Evolutionary conservation across 192 early-diverging fungal genomes (phyloP).

Genomic region (Haplosporangium gracile): DNA sequence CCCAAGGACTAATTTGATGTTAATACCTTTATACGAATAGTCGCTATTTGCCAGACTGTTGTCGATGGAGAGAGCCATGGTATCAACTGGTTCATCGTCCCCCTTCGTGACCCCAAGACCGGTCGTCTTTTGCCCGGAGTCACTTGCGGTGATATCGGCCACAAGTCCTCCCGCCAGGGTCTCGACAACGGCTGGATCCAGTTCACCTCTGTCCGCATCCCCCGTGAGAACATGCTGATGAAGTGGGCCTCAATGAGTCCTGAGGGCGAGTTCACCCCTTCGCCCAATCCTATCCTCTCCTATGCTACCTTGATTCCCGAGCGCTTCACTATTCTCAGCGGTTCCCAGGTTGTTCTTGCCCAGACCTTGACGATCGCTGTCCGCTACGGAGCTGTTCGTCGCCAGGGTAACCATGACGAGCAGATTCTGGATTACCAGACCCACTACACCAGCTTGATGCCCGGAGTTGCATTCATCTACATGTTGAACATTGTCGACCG

Average conservation of each 20-base stretch:
- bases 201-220: conserved; percentile 66
- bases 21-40: background rate
- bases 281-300: conserved; percentile 67
- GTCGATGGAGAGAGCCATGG: conserved; percentile 69
- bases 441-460: conserved; percentile 71
- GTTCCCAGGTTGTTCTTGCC: conserved; percentile 54
- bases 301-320: conserved; percentile 77
- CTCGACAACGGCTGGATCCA: conserved; percentile 81
- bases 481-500: conserved; percentile 58
- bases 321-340: conserved; percentile 63
- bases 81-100: conserved; percentile 78
- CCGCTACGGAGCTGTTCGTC: conserved; percentile 71
- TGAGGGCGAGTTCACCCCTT: conserved; percentile 68
- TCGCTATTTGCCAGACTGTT: conserved; percentile 71
- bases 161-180: conserved; percentile 71
- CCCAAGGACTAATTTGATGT: background rate
- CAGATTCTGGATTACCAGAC: conserved; percentile 78
- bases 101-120: conserved; percentile 64
- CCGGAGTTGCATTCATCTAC: conserved; percentile 66
- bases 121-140: conserved; percentile 67
- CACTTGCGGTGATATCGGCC: conserved; percentile 69
- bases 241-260: conserved; percentile 66
- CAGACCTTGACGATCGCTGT: conserved; percentile 72
- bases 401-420: conserved; percentile 71
- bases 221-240: conserved; percentile 69